Conservation (phyloP, 78 protist species). For the Cavenderia fasciculata region DNA sequence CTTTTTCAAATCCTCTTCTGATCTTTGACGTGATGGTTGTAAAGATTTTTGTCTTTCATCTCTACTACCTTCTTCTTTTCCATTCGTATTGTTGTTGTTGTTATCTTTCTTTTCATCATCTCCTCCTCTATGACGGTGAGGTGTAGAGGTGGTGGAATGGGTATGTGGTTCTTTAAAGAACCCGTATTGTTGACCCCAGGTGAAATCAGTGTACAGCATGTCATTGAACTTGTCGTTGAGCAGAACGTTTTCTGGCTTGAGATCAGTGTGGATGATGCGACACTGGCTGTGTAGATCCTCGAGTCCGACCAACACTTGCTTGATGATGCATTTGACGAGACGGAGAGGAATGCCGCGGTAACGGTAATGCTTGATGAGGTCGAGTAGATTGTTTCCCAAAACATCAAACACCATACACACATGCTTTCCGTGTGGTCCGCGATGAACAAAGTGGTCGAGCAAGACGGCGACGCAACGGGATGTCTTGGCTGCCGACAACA, state of each 20-base stretch:
- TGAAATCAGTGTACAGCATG: background rate
- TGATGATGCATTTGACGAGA: constrained; percentile 82
- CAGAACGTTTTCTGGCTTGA: constrained; percentile 98
- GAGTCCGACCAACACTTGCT: constrained; percentile 86
- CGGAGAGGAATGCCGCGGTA: constrained; percentile 94
- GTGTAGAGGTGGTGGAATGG: background rate
- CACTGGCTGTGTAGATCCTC: constrained; percentile 92
- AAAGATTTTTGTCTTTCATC: background rate
- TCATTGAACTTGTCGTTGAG: constrained; percentile 34
- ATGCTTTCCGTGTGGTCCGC: constrained; percentile 93
- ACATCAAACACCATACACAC: constrained; percentile 95
- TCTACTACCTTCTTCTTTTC: constrained; percentile 12
- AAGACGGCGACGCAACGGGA: constrained; percentile 41
- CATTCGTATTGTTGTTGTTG: background rate
- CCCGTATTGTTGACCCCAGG: constrained; percentile 61
- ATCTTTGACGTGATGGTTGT: background rate
- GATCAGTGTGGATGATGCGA: constrained; percentile 96
- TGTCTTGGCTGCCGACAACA: constrained; percentile 54
- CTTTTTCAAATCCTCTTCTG: background rate
- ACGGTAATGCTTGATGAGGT: constrained; percentile 82
- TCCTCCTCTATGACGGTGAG: background rate
- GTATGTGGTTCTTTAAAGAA: background rate
- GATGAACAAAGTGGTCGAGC: constrained; percentile 85
- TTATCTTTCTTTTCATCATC: background rate
- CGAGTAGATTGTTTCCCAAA: constrained; percentile 93